Conservation (phyloP, 495 filamentous ascomycete genomes). For the Symbiotaphrina buchneri region DNA sequence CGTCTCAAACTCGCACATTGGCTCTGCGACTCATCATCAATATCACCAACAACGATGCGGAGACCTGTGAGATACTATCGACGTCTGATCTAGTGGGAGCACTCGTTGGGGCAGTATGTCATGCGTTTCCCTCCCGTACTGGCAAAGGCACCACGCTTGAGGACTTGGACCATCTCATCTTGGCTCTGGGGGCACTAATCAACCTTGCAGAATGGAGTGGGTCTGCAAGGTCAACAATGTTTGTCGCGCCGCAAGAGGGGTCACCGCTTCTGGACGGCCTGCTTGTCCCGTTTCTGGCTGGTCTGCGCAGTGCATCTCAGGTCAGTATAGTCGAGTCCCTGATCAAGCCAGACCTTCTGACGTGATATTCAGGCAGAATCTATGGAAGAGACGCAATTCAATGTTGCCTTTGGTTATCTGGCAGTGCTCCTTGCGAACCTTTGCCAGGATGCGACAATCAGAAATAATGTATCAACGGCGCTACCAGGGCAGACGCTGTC, state of each 20-base stretch:
- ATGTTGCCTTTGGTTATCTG: constrained; percentile 81
- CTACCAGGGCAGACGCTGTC: constrained; percentile 36
- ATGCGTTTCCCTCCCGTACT: too few relatives aligned
- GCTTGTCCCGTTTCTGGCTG: constrained; percentile 26
- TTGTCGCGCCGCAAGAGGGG: constrained; percentile 8
- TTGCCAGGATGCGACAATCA: constrained; percentile 32
- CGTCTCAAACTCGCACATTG: constrained; percentile 1
- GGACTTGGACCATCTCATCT: constrained; percentile 46
- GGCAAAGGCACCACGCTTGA: constrained; percentile 21
- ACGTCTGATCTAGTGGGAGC: constrained; percentile 27
- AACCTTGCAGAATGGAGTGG: constrained; percentile 69
- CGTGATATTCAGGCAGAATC: constrained; percentile 45
- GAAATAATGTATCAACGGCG: constrained; percentile 21
- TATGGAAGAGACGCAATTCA: constrained; percentile 58
- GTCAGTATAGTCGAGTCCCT: constrained; percentile 13
- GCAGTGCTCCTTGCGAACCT: constrained; percentile 66
- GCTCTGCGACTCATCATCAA: constrained; percentile 58
- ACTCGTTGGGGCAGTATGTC: constrained; percentile 27
- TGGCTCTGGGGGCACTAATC: constrained; percentile 66
- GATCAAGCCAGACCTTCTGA: constrained; percentile 1
- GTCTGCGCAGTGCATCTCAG: constrained; percentile 22
- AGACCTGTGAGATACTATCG: constrained; percentile 42
- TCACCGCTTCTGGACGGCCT: constrained; percentile 17
- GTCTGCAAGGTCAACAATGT: constrained; percentile 19
- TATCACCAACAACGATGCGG: constrained; percentile 59